Percentiles rank a stretch among this genome's conserved stretches.
Evolutionary conservation across 345 rosid genomes (phyloP).

Genomic region (Ceriops tagal): DNA sequence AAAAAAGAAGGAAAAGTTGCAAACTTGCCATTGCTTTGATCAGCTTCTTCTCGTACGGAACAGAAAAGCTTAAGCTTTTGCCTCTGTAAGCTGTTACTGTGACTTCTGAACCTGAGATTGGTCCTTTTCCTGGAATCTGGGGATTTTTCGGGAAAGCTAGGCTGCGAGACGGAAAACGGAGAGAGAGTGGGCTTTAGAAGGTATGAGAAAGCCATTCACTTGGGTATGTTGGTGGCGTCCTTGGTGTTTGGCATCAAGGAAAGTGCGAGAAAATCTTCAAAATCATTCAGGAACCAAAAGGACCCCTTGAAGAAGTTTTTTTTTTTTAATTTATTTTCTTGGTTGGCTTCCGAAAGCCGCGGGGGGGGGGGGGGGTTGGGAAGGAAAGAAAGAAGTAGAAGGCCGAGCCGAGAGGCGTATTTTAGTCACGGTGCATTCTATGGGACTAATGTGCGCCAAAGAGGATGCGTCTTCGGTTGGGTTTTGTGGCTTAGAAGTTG

Average conservation of each 20-base stretch:
- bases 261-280: constrained; percentile 11
- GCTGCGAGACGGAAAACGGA: constrained; percentile 48
- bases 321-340: no score
- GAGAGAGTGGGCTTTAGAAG: constrained; percentile 39
- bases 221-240: neutral
- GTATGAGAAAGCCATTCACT: constrained; percentile 46
- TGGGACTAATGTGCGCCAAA: constrained; percentile 27
- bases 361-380: neutral
- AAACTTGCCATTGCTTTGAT: constrained; percentile 55
- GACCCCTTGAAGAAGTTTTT: neutral
- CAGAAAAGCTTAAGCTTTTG: constrained; percentile 40
- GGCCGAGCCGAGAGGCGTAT: constrained; percentile 21
- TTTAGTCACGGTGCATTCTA: constrained; percentile 8
- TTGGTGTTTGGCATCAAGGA: constrained; percentile 15
- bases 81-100: constrained; percentile 11
- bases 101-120: constrained; percentile 27
- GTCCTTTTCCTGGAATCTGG: constrained; percentile 27
- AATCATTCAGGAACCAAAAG: neutral
- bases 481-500: constrained; percentile 34
- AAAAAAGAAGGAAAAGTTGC: neutral
- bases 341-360: neutral
- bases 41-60: constrained; percentile 50
- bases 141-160: constrained; percentile 35
- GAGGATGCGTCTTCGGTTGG: constrained; percentile 4
- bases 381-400: neutral